Percentiles rank a stretch among this genome's conserved stretches.
Evolutionary conservation across 331 rosid species (phyloP).

Genomic region (Rosa hybrid): DNA sequence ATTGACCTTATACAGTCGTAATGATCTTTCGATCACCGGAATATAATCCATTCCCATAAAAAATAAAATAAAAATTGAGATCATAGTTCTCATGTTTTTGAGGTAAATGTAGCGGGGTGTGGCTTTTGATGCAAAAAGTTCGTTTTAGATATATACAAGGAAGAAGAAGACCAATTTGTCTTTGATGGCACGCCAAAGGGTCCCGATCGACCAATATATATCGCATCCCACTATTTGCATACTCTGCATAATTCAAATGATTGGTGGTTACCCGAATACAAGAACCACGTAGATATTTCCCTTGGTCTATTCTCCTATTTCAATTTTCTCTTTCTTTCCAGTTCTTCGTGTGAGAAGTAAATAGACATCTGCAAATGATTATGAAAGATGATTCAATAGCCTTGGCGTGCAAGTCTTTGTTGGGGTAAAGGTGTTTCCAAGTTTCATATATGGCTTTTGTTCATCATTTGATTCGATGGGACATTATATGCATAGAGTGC

Average conservation of each 20-base stretch:
- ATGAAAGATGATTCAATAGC: conserved; percentile 41
- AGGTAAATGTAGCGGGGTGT: not conserved
- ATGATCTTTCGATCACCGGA: too few species aligned
- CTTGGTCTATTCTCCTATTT: not conserved
- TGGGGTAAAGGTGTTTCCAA: conserved; percentile 22
- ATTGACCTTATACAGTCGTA: too few species aligned
- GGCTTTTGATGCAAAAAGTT: conserved; percentile 39
- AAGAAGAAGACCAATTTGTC: conserved; percentile 46
- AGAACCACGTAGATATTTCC: conserved; percentile 24
- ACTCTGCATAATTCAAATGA: conserved; percentile 43
- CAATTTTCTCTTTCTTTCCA: not conserved
- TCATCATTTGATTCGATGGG: not conserved
- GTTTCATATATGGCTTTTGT: conserved; percentile 9
- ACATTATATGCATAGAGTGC: not conserved
- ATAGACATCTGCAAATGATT: conserved; percentile 36
- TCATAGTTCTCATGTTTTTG: too few species aligned
- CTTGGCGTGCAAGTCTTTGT: conserved; percentile 58
- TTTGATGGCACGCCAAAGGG: conserved; percentile 61
- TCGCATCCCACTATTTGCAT: conserved; percentile 39
- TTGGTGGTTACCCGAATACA: conserved; percentile 47
- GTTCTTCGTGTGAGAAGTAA: not conserved
- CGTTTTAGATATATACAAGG: not conserved
- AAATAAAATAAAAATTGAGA: too few species aligned
- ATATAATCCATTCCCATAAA: too few species aligned
- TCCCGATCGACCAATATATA: conserved; percentile 22